Evolutionary conservation across 108 stramenopile genomes (phyloP), one percentile per base, ranked within the genome.

Genomic region (Conticribra weissflogii): DNA sequence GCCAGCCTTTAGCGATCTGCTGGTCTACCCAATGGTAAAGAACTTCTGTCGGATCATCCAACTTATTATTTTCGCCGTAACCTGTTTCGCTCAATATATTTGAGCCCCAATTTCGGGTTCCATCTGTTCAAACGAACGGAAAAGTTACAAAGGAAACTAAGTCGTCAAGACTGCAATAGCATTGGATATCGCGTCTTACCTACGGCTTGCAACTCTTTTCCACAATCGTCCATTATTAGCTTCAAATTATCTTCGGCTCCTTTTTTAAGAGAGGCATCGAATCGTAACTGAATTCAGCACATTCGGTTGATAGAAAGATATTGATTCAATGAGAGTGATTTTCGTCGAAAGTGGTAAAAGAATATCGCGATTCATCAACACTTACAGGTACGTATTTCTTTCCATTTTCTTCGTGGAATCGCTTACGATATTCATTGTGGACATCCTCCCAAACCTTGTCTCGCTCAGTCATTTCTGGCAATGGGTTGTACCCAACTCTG

Each of bases 11-110:
- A 12, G 5, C 12, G 5, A 9, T 41, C 36, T 41, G 5, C 12
- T 41, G 36, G 36, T 41, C 36, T 41, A 41, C 36, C 36, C 36
- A 41, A 41, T 41, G 36, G 36, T 41, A 41, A 41, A 41, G 36
- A 41, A 41, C 36, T 41, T 41, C 36, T 41, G 5, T 12, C 12
- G 36, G 36, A 9, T 41, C 8, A 41, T 41, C 36, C 8, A 41
- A 12, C 36, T 9, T 5, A 12, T 41, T 41, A 5, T 5, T 9
- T 12, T 5, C 36, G 12, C 12, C 12, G 12, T 9, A 41, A 41
- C 36, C 36, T n/a, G n/a, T n/a, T n/a, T n/a, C n/a, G n/a, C n/a
- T n/a, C n/a, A n/a, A n/a, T n/a, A n/a, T n/a, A n/a, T n/a, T n/a
- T n/a, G n/a, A n/a, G n/a, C n/a, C n/a, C n/a, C n/a, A n/a, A n/a